Evolutionary conservation across 176 grass and related monocot species (phyloP), one percentile per base, ranked within the genome.

Genomic region (Puya raimondii): DNA sequence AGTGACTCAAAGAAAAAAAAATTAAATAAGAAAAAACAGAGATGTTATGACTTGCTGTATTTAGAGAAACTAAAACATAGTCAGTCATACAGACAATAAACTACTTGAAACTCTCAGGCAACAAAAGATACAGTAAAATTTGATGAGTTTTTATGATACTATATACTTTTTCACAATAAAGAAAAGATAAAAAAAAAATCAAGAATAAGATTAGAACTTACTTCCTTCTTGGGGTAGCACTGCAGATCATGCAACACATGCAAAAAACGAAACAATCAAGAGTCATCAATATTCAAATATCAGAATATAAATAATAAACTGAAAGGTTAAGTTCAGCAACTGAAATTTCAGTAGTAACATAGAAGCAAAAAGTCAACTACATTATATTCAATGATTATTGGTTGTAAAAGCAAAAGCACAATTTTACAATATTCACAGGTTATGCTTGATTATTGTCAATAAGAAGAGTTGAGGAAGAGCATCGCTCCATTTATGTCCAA

Each of bases 201-300:
- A 42, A 42, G 47, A 59, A 63, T 48, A 52, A 88, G 51, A 11
- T 20, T 12, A 64, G 49, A 77, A 47, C 94, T 99, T 93, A 99
- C 94, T 99, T 93, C 87, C 88, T 90, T 99, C 94, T 73, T 91
- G 84, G 22, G 89, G 89, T 63, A 99, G 87, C 33, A 88, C 94
- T 99, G 87, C 10, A 75, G 70, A 84, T 80, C 56, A 66, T 68
- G 71, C 79, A 69, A 75, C 71, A 58, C 61, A 80, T 50, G 63
- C 57, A 82, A 74, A 82, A 82, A 29, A 80, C 77, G 13, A 21
- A 56, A 53, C 42, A 51, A 70, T 81, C 12, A 84, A 72, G 49
- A 52, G 68, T 80, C 21, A 81, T 75, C 75, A 65, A 73, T 54
- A 71, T 68, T 54, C 12, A 56, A n/a, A 56, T 56, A 14, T 59